These are phyloP conservation scores for Xylaria sp. DNA, from an alignment of 2,329 filamentous ascomycete genomes.

Conservation along the genomic window DNA sequence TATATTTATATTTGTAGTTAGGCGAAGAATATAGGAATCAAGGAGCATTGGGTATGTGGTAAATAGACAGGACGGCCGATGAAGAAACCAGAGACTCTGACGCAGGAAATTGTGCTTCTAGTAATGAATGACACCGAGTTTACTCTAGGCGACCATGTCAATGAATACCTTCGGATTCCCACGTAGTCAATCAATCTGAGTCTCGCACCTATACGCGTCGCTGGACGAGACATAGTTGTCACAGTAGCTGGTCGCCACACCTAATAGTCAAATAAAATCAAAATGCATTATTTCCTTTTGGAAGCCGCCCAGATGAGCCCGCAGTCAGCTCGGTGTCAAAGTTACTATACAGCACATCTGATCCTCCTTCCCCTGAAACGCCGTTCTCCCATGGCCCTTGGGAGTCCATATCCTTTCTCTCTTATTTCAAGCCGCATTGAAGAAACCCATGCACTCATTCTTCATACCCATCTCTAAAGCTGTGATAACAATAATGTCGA, in stretches of 20 bases:
- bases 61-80: background rate
- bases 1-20: background rate
- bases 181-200: too few species aligned
- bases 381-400: slow-evolving; percentile 32
- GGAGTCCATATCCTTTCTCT: slow-evolving; percentile 27
- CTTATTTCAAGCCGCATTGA: slow-evolving; percentile 19
- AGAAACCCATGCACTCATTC: slow-evolving; percentile 45
- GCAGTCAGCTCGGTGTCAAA: slow-evolving; percentile 13
- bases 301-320: slow-evolving; percentile 14
- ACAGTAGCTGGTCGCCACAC: background rate
- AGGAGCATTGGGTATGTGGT: background rate
- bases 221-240: background rate
- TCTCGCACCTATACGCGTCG: too few species aligned
- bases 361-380: slow-evolving; percentile 28
- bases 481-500: slow-evolving; percentile 21
- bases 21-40: background rate
- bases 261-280: background rate
- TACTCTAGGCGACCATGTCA: too few species aligned
- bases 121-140: too few species aligned
- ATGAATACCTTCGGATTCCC: too few species aligned
- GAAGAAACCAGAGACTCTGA: background rate
- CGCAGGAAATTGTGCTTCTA: too few species aligned
- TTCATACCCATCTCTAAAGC: slow-evolving; percentile 47
- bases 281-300: slow-evolving; percentile 32
- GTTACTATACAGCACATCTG: slow-evolving; percentile 31